Conservation (phyloP, 2,329 filamentous ascomycete species). For the Hypoxylon sp. region DNA sequence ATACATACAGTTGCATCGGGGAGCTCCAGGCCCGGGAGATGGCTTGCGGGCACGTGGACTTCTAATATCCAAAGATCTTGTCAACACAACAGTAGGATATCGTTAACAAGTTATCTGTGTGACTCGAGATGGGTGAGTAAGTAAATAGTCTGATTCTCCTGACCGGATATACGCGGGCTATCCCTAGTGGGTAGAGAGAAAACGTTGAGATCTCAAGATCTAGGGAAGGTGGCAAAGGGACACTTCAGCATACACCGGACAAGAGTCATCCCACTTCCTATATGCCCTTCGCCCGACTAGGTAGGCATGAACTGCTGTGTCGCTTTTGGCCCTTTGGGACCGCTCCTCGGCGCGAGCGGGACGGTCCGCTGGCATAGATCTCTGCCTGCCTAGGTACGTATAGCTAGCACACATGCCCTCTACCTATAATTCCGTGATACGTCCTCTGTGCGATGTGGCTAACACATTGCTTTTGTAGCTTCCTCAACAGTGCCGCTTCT, state of each 20-base stretch:
- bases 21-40: conserved; percentile 11
- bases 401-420: not conserved
- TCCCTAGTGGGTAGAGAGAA: conserved; percentile 13
- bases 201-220: conserved; percentile 7
- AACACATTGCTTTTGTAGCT: not conserved
- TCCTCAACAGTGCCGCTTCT: not conserved
- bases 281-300: not conserved
- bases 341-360: not conserved
- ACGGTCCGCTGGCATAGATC: not conserved
- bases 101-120: not conserved
- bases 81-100: conserved; percentile 1
- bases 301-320: not conserved
- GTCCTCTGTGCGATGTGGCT: not conserved
- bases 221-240: not conserved
- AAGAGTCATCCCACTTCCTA: not conserved
- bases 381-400: not conserved
- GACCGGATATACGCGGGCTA: conserved; percentile 16
- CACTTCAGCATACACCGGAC: conserved; percentile 4
- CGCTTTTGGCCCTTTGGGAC: not conserved
- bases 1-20: conserved; percentile 20
- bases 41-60: conserved; percentile 23
- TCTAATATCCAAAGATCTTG: conserved; percentile 19
- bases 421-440: not conserved
- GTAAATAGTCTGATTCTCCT: not conserved
- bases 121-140: not conserved